Percentiles rank a stretch among this genome's conserved stretches.
phyloP scores from a whole-genome alignment of 164 flowering plant species.

The Sextonia rubra region DNA sequence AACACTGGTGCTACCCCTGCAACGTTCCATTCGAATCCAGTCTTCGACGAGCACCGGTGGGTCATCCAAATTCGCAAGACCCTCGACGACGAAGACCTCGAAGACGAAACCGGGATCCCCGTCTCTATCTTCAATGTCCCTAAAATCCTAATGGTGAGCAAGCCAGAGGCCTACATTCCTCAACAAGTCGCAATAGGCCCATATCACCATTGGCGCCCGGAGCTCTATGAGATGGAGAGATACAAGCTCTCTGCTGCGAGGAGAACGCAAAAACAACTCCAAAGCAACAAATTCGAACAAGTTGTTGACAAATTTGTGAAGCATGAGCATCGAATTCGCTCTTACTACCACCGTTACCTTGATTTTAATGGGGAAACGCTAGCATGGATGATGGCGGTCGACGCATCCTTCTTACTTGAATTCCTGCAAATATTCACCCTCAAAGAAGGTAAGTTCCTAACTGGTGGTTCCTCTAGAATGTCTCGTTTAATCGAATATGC shows the following conservation, averaged over 20 bases:
- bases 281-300: slow-evolving; percentile 12
- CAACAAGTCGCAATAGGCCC: slow-evolving; percentile 12
- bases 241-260: slow-evolving; percentile 7
- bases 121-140: slow-evolving; percentile 13
- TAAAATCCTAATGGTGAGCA: neutral
- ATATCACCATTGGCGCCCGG: slow-evolving; percentile 9
- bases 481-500: slow-evolving; percentile 14
- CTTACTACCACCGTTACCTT: slow-evolving; percentile 24
- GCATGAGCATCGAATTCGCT: slow-evolving; percentile 19
- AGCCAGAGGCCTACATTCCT: slow-evolving; percentile 14
- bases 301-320: slow-evolving; percentile 13
- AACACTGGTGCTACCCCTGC: neutral
- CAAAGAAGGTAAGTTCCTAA: slow-evolving; percentile 10
- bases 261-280: slow-evolving; percentile 12
- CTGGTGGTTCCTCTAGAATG: slow-evolving; percentile 6
- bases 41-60: slow-evolving; percentile 7
- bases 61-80: slow-evolving; percentile 5
- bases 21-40: neutral
- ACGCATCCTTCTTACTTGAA: slow-evolving; percentile 29
- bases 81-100: neutral
- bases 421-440: slow-evolving; percentile 15
- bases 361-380: slow-evolving; percentile 22
- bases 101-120: neutral
- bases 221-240: slow-evolving; percentile 16
- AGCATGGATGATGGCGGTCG: slow-evolving; percentile 30